phyloP scores from a whole-genome alignment of 495 filamentous ascomycete species.

The Aspergillus cristatus region DNA sequence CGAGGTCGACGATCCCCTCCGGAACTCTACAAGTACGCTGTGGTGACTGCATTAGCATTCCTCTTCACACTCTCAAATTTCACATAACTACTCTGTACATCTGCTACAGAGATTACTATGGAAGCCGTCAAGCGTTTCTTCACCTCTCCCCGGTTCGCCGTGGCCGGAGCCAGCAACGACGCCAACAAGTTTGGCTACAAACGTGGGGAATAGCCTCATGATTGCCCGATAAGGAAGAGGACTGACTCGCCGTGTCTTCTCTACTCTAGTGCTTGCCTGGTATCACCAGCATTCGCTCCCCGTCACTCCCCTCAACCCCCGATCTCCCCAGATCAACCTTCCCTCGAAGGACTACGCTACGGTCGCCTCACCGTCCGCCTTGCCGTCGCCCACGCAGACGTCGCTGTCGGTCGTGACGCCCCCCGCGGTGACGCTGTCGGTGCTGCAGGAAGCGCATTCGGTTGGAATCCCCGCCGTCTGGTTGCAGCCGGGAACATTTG shows the following conservation, averaged over 20 bases:
- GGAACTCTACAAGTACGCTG: too few relatives aligned
- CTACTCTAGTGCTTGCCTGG: conserved; percentile 68
- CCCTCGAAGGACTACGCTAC: conserved; percentile 49
- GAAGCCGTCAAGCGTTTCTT: conserved; percentile 70
- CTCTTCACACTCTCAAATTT: too few relatives aligned
- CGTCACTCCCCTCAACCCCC: conserved; percentile 77
- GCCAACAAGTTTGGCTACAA: conserved; percentile 85
- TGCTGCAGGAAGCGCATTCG: conserved; percentile 71
- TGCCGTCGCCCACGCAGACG: conserved; percentile 58
- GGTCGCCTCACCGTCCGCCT: conserved; percentile 50
- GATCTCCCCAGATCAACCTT: conserved; percentile 48
- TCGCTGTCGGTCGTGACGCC: conserved; percentile 82
- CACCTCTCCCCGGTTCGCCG: conserved; percentile 70
- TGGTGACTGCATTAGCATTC: too few relatives aligned
- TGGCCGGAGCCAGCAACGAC: conserved; percentile 83
- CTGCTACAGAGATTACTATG: conserved; percentile 13
- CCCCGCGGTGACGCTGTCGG: conserved; percentile 54
- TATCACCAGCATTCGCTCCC: conserved; percentile 69
- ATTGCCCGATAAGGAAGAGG: neutral
- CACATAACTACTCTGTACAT: too few relatives aligned
- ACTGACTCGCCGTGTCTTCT: conserved; percentile 1
- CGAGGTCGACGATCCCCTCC: conserved; percentile 9
- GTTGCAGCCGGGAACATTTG: conserved; percentile 85
- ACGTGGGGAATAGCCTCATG: conserved; percentile 36
- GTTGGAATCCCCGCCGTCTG: conserved; percentile 75